These are phyloP conservation scores for Croton laevigatus DNA, from an alignment of 441 rosid genomes.

Conservation along the genomic window DNA sequence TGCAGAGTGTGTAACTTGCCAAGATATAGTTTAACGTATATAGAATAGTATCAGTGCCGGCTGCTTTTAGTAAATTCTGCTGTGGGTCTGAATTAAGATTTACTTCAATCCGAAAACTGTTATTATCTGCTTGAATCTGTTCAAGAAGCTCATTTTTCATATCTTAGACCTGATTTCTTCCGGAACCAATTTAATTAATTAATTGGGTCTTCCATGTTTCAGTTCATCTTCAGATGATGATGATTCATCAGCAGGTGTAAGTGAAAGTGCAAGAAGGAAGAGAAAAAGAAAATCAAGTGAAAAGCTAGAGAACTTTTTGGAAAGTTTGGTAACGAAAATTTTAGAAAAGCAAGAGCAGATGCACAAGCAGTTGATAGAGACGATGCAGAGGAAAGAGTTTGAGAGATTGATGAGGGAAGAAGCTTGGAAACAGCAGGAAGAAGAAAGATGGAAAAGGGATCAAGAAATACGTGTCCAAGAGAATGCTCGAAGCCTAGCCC, in stretches of 20 bases:
- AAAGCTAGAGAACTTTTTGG: constrained; percentile 47
- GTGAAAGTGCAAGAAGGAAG: constrained; percentile 34
- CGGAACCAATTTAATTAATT: constrained; percentile 1
- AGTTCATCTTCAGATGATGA: constrained; percentile 48
- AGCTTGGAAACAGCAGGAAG: constrained; percentile 72
- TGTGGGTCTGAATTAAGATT: neutral
- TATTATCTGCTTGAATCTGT: neutral
- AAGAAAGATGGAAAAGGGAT: constrained; percentile 54
- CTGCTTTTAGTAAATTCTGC: neutral
- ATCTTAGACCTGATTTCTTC: constrained; percentile 1
- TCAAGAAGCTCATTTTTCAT: neutral
- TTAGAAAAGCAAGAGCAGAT: constrained; percentile 79
- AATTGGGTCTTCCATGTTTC: constrained; percentile 21
- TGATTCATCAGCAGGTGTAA: constrained; percentile 17
- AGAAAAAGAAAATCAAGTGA: constrained; percentile 50
- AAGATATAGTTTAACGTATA: too few species aligned
- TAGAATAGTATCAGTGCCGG: too few species aligned
- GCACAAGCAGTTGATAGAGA: constrained; percentile 62
- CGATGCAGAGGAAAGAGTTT: constrained; percentile 60
- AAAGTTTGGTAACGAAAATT: constrained; percentile 47
- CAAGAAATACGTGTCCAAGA: constrained; percentile 58
- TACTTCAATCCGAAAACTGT: constrained; percentile 1
- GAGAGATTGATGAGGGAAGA: constrained; percentile 66
- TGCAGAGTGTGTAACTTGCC: too few species aligned
- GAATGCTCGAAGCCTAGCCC: constrained; percentile 47